Conservation (phyloP, 768 basidiomycete species). For the Sporobolomyces phaffii region DNA sequence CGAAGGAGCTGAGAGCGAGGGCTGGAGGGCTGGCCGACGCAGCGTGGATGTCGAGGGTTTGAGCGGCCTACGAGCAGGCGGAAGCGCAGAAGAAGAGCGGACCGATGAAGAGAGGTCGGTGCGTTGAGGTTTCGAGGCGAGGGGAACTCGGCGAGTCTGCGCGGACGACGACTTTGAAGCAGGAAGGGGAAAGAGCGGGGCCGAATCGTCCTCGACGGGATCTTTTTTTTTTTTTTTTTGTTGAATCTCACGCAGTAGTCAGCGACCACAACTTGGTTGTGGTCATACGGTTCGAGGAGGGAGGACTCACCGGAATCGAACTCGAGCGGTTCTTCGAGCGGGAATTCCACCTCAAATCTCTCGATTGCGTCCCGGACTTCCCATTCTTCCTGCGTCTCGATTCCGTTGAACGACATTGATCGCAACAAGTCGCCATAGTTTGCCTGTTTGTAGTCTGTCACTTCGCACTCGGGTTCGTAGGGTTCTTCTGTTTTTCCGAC, state of each 20-base stretch:
- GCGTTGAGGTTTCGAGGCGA: neutral
- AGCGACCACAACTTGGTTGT: neutral
- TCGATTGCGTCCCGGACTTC: neutral
- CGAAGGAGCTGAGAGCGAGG: neutral
- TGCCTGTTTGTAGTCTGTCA: neutral
- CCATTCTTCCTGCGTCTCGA: slow-evolving; percentile 4
- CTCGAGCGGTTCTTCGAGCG: neutral
- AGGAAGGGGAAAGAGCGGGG: neutral
- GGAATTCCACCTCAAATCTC: neutral
- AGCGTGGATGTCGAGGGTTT: neutral
- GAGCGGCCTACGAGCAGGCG: neutral
- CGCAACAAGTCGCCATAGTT: neutral
- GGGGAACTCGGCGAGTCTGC: neutral
- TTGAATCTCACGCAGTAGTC: neutral
- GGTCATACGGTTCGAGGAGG: too few relatives aligned
- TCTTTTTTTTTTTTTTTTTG: too few relatives aligned
- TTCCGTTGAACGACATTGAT: neutral
- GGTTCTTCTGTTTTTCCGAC: slow-evolving; percentile 4
- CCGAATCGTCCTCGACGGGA: neutral
- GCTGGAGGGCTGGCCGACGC: neutral
- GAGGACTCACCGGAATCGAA: neutral
- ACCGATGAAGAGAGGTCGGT: neutral
- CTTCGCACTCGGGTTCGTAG: neutral
- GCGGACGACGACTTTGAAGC: too few relatives aligned
- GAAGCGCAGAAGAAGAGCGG: neutral